A percentile compares a stretch with the other conserved stretches of the same genome.
phyloP scores from a whole-genome alignment of 2,329 filamentous ascomycete species.

The Myriosclerotinia duriaeana region DNA sequence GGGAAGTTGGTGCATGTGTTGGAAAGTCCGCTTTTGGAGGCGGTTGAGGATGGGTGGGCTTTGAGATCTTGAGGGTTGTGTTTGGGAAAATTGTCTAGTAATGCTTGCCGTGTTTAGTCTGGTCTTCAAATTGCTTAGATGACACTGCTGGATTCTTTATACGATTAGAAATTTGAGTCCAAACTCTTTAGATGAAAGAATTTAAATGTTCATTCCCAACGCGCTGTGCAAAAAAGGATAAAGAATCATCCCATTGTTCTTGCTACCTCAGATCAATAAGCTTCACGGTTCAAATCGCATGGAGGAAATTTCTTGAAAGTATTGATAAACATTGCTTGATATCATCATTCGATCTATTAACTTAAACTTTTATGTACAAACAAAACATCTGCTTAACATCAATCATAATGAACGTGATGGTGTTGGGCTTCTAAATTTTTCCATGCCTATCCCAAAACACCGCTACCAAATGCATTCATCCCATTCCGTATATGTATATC shows the following conservation, averaged over 20 bases:
- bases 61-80: slow-evolving; percentile 4
- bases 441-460: background rate
- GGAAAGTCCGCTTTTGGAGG: slow-evolving; percentile 34
- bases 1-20: slow-evolving; percentile 32
- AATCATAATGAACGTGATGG: background rate
- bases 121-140: background rate
- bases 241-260: background rate
- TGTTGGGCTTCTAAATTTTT: background rate
- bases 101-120: background rate
- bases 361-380: background rate
- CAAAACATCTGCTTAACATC: background rate
- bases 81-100: background rate
- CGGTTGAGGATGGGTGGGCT: slow-evolving; percentile 34
- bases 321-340: background rate
- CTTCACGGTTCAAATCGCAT: background rate
- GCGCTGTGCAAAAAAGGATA: too few species aligned
- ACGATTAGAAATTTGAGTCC: too few species aligned
- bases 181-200: rapidly evolving
- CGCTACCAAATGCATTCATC: background rate
- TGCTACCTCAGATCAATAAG: background rate
- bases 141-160: background rate
- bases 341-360: background rate
- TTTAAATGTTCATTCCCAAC: too few species aligned
- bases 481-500: background rate
- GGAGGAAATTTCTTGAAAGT: rapidly evolving